A percentile compares a stretch with the other conserved stretches of the same genome.
phyloP scores from a whole-genome alignment of 495 filamentous ascomycete species.

The Penicillium paradoxum region DNA sequence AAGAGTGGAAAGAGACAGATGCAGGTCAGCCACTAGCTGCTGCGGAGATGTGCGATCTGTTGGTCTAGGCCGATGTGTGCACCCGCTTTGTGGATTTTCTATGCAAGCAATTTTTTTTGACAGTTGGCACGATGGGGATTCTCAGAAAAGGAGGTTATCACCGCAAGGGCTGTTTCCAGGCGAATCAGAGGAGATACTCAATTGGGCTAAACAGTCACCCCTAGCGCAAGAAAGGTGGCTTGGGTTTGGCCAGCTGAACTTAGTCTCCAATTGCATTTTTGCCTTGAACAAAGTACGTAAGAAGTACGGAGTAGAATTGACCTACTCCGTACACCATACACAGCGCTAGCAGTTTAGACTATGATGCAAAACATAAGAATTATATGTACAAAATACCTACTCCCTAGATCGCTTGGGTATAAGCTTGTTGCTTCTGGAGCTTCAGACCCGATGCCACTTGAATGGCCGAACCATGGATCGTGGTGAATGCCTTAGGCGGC shows the following conservation, averaged over 20 bases:
- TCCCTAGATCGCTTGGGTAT: too few relatives aligned
- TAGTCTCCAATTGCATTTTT: neutral
- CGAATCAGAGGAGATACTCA: conserved; percentile 1
- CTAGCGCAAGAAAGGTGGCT: conserved; percentile 10
- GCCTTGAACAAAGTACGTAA: neutral
- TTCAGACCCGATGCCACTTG: too few relatives aligned
- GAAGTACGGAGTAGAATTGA: too few relatives aligned
- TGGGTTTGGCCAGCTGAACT: conserved; percentile 5
- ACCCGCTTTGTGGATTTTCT: conserved; percentile 22
- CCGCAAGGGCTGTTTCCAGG: neutral
- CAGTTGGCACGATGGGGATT: neutral
- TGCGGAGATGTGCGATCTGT: conserved; percentile 29
- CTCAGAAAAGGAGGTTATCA: neutral
- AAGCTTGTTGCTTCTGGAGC: too few relatives aligned
- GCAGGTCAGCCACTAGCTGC: conserved; percentile 29
- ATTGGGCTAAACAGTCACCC: neutral
- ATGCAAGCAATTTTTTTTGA: conserved; percentile 12
- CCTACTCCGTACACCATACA: too few relatives aligned
- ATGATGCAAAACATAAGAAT: too few relatives aligned
- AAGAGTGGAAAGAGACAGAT: conserved; percentile 18
- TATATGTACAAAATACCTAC: too few relatives aligned
- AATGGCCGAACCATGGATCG: conserved; percentile 3
- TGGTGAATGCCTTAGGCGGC: neutral
- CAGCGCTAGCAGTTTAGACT: too few relatives aligned
- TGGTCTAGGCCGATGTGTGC: conserved; percentile 28